A percentile compares a stretch with the other conserved stretches of the same genome.
phyloP scores from a whole-genome alignment of 2,329 filamentous ascomycete species.

The Chrysoporthe austroafricana region DNA sequence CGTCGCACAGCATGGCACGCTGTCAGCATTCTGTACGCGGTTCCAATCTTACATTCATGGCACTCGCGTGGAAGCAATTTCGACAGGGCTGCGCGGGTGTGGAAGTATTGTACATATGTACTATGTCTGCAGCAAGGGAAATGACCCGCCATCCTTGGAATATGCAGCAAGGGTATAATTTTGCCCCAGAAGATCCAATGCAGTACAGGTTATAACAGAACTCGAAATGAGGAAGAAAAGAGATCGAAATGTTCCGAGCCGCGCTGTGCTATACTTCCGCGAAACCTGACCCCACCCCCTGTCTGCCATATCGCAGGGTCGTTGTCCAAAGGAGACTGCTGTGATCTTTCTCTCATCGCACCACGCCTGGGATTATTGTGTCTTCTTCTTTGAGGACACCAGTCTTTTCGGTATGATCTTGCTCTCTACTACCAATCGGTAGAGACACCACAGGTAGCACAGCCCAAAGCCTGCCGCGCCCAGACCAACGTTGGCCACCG shows the following conservation, averaged over 20 bases:
- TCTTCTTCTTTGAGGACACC: slow-evolving; percentile 38
- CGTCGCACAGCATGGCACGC: neutral
- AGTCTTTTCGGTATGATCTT: slow-evolving; percentile 47
- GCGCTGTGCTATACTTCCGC: slow-evolving; percentile 23
- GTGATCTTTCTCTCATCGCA: neutral
- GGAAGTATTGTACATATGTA: neutral
- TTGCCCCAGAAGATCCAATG: neutral
- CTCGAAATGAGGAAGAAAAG: neutral
- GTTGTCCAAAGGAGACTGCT: neutral
- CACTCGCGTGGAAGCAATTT: neutral
- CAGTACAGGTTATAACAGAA: neutral
- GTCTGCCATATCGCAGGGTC: slow-evolving; percentile 12
- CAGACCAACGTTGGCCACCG: slow-evolving; percentile 85
- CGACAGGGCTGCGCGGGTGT: neutral
- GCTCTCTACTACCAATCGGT: slow-evolving; percentile 66
- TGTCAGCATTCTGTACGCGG: neutral
- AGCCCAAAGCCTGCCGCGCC: slow-evolving; percentile 84
- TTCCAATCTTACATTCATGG: neutral
- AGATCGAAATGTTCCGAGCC: slow-evolving; percentile 14
- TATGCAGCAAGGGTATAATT: slow-evolving; percentile 10
- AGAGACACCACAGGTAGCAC: slow-evolving; percentile 91
- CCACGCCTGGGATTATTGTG: slow-evolving; percentile 38
- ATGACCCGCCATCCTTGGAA: neutral
- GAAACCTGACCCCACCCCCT: neutral
- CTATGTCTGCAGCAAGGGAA: neutral